Evolutionary conservation across 164 flowering plant genomes (phyloP), one percentile per base, ranked within the genome.

Genomic region (Stephania japonica): DNA sequence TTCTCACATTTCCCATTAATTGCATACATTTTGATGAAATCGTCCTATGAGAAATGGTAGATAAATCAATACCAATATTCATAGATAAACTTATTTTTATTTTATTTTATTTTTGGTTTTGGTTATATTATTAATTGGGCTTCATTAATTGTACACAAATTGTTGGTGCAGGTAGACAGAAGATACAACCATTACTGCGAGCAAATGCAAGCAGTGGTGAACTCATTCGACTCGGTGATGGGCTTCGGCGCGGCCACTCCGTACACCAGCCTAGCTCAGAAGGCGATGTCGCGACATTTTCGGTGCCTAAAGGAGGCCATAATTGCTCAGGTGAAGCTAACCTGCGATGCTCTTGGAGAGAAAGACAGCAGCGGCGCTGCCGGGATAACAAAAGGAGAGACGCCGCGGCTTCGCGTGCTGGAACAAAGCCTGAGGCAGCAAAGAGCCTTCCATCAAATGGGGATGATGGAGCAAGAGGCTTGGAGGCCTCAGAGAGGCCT

Each of bases 401-500:
- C 99, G 0, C 99, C 99, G 12, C 81, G 99, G 82, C 86, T 96
- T 1, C 83, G 81, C 71, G 18, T 93, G 76, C 81, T 96, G 5
- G 99, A 96, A 50, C 98, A 96, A 77, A 96, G 95, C 78, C 73
- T 91, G 12, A 85, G 99, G 38, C 98, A 93, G 65, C 99, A 96
- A 71, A 79, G 96, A 50, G 90, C 92, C 0, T 90, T 96, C 66
- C 91, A 91, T 16, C 98, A 92, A 76, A 90, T 93, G 87, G 97
- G 97, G 0, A 90, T 92, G 90, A 87, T 91, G 89, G 99, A 96
- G 25, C 97, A 90, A 79, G 99, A 96, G 78, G 91, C 99, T 14
- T 96, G 99, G 99, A 84, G 98, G 24, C 98, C 98, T 12, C 99
- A 93, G 75, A 78, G 99, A 70, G 98, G 99, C 62, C 72, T 96